Evolutionary conservation across 176 grass and related monocot species (phyloP), one percentile per base, ranked within the genome.

Genomic region (Oryza coarctata): DNA sequence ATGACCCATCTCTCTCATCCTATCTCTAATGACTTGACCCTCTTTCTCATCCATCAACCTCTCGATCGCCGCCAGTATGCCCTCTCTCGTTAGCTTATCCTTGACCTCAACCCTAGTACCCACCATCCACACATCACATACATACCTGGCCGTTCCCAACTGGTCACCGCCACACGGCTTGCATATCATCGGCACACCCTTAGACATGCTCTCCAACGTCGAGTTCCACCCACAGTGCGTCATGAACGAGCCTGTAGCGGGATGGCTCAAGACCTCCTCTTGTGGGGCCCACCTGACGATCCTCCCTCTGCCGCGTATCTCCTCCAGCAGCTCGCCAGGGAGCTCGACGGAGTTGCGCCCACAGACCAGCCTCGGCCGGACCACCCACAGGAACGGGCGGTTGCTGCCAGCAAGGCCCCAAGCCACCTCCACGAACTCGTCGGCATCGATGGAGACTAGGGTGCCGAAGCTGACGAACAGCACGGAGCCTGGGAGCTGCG

Each of bases 151-250:
- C 1, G 70, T 86, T 0, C 76, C 58, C 4, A 79, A 14, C 57
- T 86, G 84, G 12, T 86, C 84, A 0, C 38, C 13, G 15, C 36
- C 52, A 13, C 10, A 66, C 0, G 84, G 84, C 23, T n/a, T 35
- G 12, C 84, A 86, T 40, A 80, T 29, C 76, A 86, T 73, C 4
- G 84, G 84, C 27, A 80, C 76, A 9, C 76, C 57, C 13, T 28
- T 34, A 2, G 74, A 77, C 2, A 82, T 9, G 32, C 65, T 52
- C 63, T 89, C 82, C 5, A 86, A n/a, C 8, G 34, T 23, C 14
- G 83, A 90, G 78, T 90, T 90, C 88, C 88, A 90, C 4, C 88
- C 83, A 29, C 88, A 78, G 29, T 90, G 88, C 12, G 88, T 82
- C 31, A 91, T 4, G 31, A 86, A 86, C 5, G 35, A 68, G 3